Evolutionary conservation across 208 protist species (phyloP), one percentile per base, ranked within the genome.

Genomic region (Leishmania turanica): DNA sequence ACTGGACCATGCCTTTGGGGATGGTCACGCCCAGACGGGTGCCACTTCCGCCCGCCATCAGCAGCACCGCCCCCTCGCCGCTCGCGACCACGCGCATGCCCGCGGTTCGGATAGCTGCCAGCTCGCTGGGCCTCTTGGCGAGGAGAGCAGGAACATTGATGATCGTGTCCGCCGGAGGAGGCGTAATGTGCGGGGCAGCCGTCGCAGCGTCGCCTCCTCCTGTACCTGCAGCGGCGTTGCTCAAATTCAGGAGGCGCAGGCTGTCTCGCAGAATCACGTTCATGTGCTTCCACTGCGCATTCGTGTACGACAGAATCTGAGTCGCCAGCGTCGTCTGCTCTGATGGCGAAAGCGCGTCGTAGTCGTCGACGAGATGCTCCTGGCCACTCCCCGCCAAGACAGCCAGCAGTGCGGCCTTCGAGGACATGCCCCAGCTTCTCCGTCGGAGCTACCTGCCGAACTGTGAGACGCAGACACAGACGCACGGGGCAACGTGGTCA

Each of bases 21-120:
- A 98, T 81, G 19, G 82, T 83, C 34, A 94, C 95, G 31, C 99
- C 99, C 15, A 99, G 95, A 13, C 99, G 93, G 13, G 99, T 99
- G 60, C 99, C 99, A 87, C 99, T 99, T 47, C 99, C 99, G 53
- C 99, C 99, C 0, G 99, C 99, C 51, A 99, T 88, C 37, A 99
- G 87, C 24, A 99, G 76, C 65, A 99, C 91, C 11, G 93, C 99
- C 0, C 98, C 91, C 78, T 96, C 87, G 21, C 97, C 95, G 54
- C 85, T 27, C 11, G 89, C 80, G 62, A 99, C 96, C 40, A 95
- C 77, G 56, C 91, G 66, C 37, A 98, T 89, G 24, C 98, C 96
- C 15, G 82, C 68, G 3, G 37, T 37, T 45, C 62, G 66, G 68
- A 91, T 83, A 15, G 83, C 70, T 31, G 58, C 74, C 31, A 83